Evolutionary conservation across 83 land plant species (phyloP), one percentile per base, ranked within the genome.

Genomic region (Isoetes engelmannii): DNA sequence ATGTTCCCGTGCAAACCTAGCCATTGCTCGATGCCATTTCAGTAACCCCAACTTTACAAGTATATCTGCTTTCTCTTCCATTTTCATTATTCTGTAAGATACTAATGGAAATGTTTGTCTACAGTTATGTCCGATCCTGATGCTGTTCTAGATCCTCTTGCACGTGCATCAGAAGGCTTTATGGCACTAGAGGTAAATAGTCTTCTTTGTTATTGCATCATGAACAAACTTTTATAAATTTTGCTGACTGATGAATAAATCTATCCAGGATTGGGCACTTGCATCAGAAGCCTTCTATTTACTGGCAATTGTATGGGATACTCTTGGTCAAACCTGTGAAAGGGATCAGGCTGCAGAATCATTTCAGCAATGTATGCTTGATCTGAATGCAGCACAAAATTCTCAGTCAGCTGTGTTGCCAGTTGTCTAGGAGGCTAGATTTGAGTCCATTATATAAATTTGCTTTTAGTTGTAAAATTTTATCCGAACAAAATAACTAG

Each of bases 241-340:
- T 49, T 10, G 3, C n/a, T 60, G 28, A 9, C 17, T 51, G 13
- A 60, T n/a, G 21, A 21, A 9, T 64, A 9, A 7, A 18, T 44
- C 1, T 64, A 7, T 64, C 17, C 85, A 89, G 99, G 90, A 86
- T 76, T 84, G 82, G 77, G 94, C 85, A 62, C 62, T 86, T 74
- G 89, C 89, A 18, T 80, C 87, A 10, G 97, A 95, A 69, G 90
- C 92, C 3, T 88, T 80, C 61, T 91, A 95, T 50, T 73, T 91
- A 74, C 84, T 73, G 69, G 97, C 99, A 20, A 56, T 86, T 12
- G 78, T 86, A 3, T 85, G 67, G 49, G 69, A 95, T 74, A 69
- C 75, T 10, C 78, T 92, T 21, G 94, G 87, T 57, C 60, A 65
- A 28, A 45, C 81, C 7, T 77, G 86, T n/a, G 89, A 91, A 60